A percentile compares a stretch with the other conserved stretches of the same genome.
Conservation (phyloP, 2,329 filamentous ascomycete species). For the Cordyceps pruinosa region DNA sequence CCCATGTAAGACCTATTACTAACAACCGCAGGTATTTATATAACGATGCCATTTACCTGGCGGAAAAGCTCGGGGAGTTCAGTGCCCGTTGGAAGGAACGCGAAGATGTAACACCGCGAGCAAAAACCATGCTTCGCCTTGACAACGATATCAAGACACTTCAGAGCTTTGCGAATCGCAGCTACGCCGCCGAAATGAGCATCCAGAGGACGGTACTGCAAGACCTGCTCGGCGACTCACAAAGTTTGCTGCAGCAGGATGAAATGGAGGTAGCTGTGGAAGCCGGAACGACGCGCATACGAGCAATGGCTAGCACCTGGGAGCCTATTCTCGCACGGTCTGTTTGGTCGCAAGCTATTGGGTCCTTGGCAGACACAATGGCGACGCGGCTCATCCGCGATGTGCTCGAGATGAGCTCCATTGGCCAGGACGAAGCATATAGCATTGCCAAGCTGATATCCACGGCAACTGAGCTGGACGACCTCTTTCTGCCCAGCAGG, state of each 20-base stretch:
- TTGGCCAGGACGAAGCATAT: constrained; percentile 59
- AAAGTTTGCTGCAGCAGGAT: constrained; percentile 53
- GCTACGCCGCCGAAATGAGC: constrained; percentile 54
- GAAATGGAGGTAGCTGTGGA: constrained; percentile 47
- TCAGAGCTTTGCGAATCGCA: constrained; percentile 53
- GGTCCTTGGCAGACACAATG: constrained; percentile 51
- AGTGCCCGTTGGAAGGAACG: constrained; percentile 45
- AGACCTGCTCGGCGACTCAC: constrained; percentile 53
- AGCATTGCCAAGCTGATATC: constrained; percentile 53
- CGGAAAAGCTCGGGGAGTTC: constrained; percentile 48
- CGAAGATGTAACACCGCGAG: constrained; percentile 42
- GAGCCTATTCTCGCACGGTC: constrained; percentile 51
- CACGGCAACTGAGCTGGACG: constrained; percentile 50
- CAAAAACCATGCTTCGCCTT: constrained; percentile 48
- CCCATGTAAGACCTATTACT: neutral
- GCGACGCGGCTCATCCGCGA: constrained; percentile 54
- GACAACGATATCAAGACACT: constrained; percentile 55
- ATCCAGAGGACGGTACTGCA: constrained; percentile 55
- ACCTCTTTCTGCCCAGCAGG: constrained; percentile 48
- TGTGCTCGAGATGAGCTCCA: constrained; percentile 54
- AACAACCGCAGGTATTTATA: constrained; percentile 49
- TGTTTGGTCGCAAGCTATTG: constrained; percentile 56
- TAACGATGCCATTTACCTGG: constrained; percentile 59
- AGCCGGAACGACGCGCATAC: constrained; percentile 45
- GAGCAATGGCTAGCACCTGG: constrained; percentile 49